Base-by-base conservation (phyloP, 2,329 filamentous ascomycete genomes). In the Colletotrichum falcatum region DNA sequence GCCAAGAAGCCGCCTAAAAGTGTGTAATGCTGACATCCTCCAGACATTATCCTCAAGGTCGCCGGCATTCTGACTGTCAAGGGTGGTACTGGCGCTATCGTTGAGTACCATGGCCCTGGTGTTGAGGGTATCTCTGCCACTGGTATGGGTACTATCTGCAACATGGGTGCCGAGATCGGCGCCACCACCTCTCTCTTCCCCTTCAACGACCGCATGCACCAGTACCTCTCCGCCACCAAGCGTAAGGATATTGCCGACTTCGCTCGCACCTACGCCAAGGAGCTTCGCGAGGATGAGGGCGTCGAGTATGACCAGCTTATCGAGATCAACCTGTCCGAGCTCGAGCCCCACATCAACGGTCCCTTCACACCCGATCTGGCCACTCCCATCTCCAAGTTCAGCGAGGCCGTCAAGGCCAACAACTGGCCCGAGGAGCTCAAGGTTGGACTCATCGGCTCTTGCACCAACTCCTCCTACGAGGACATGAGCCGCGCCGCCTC, bases 301-400 rank as follows among this genome's bases (percentile, higher is more conserved):
- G 93, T 94, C 75, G 91, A 98, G 84, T 99, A 98, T 83, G 96
- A 99, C 83, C 89, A 98, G 85, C 83, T 98, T 75, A 94, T 98
- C 78, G 95, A 98, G 85, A 94, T 99, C 85, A 95, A 99, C 87
- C 90, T 99, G 65, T 92, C 90, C 70, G 93, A 95, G 83, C 92
- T 99, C 59, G 96, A 99, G 87, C 96, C 96, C 75, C 94, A 98
- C 82, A 94, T 99, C 87, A 99, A 99, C 87, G 96, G 96, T 75
- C 96, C 96, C 74, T 98, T 98, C 90, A 99, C 96, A 35, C 96
- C 96, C 72, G 96, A 99, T 90, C 88, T 99, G 84, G 95, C 94
- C 66, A 98, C 96, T 9, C 96, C 96, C 61, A 97, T 99, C 82
- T 97, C 94, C 85, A 96, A 98, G 87, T 97, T 98, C 87, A 94